These are phyloP conservation scores for Thermothielavioides terrestris DNA, from an alignment of 495 filamentous ascomycete genomes.

Conservation along the genomic window DNA sequence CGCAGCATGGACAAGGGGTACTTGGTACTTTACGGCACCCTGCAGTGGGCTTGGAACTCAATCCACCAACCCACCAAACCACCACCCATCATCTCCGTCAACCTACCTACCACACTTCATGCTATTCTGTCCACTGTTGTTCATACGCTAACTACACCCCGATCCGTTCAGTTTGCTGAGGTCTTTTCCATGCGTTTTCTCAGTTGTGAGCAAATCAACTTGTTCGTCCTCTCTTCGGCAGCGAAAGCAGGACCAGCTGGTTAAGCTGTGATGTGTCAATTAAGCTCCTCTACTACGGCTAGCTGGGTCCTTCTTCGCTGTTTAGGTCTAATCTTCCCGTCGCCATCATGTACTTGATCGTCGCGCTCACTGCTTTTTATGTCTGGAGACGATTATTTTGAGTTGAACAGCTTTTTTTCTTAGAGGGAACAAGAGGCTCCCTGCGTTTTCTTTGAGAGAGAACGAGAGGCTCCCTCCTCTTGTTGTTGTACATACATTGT, in stretches of 20 bases:
- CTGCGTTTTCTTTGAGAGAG: constrained; percentile 11
- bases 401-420: constrained; percentile 19
- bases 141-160: too few relatives aligned
- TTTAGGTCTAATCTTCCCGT: constrained; percentile 29
- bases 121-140: too few relatives aligned
- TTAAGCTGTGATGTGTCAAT: constrained; percentile 9
- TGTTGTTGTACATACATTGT: constrained; percentile 24
- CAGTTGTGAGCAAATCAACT: constrained; percentile 11
- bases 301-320: constrained; percentile 1
- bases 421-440: constrained; percentile 23
- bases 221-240: constrained; percentile 14
- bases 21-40: too few relatives aligned
- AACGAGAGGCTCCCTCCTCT: constrained; percentile 28
- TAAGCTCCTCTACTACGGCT: constrained; percentile 14
- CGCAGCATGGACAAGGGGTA: too few relatives aligned
- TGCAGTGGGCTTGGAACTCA: too few relatives aligned
- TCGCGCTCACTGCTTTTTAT: constrained; percentile 28
- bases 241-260: constrained; percentile 11
- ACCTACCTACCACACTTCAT: too few relatives aligned
- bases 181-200: too few relatives aligned
- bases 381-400: constrained; percentile 27
- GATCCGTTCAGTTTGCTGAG: too few relatives aligned
- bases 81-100: too few relatives aligned
- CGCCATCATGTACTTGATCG: constrained; percentile 29
- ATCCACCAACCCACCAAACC: too few relatives aligned